phyloP scores from a whole-genome alignment of 345 rosid species.

The Lumnitzera littorea region DNA sequence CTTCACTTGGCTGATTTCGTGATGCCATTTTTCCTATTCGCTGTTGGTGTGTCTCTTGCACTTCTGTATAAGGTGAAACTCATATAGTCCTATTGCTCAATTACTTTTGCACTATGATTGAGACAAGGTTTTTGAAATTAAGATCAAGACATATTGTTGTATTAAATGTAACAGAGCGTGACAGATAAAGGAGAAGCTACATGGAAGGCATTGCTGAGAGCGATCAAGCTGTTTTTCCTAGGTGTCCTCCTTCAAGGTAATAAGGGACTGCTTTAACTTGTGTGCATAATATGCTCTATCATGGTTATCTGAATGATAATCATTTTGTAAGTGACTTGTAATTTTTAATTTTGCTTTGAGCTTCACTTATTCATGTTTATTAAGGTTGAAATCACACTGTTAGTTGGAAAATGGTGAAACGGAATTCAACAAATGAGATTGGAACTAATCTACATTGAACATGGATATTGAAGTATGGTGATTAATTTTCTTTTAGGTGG shows the following conservation, averaged over 20 bases:
- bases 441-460: not conserved
- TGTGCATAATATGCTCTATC: not conserved
- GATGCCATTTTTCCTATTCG: constrained; percentile 43
- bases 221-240: constrained; percentile 29
- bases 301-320: not conserved
- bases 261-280: not conserved
- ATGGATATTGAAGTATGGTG: not conserved
- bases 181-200: constrained; percentile 28
- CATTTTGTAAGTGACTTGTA: not conserved
- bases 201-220: constrained; percentile 27
- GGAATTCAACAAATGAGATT: not conserved
- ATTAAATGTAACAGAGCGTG: constrained; percentile 25
- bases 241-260: constrained; percentile 45
- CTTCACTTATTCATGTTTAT: not conserved
- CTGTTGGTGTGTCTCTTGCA: constrained; percentile 38
- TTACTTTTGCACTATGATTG: not conserved
- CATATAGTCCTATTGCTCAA: not conserved
- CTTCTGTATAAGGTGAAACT: constrained; percentile 32
- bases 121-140: not conserved
- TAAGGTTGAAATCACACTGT: not conserved
- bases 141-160: not conserved
- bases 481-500: constrained; percentile 27
- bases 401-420: not conserved
- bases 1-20: constrained; percentile 41
- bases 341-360: too few species aligned